Evolutionary conservation across 768 basidiomycete species (phyloP), one percentile per base, ranked within the genome.

Genomic region (Tylopilus vinaceipallidus): DNA sequence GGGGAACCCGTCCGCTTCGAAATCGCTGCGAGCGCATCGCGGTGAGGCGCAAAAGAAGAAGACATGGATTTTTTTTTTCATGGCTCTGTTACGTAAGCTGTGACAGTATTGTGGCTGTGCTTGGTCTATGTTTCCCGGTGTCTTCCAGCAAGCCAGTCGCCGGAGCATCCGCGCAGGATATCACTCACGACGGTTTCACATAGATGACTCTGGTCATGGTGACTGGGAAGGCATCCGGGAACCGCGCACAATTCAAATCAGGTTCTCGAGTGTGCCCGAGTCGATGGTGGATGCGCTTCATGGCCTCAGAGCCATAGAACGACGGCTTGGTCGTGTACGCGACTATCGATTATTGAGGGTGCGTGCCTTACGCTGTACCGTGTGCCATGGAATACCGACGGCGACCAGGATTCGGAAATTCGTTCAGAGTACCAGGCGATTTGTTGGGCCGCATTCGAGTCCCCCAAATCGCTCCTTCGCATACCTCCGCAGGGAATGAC

Each of bases 1-100:
- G 90, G 88, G 2, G 88, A 75, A 16, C 86, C 81, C 16, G 91
- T 91, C 32, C 84, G 79, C 6, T 75, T 68, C 16, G 92, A 84
- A 11, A 93, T 60, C 2, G 75, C 69, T 16, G 74, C 69, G 27
- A 94, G 76, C 0, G 79, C 78, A 26, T 75, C 67, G 54, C 67
- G 79, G 71, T 80, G 86, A 7, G 74, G 71, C 6, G 70, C 62
- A 50, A 79, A 75, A 27, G 71, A 70, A 49, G 67, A 38, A 24
- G 56, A 66, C 58, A 68, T 61, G n/a, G n/a, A n/a, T n/a, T n/a
- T n/a, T n/a, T n/a, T n/a, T n/a, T n/a, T n/a, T n/a, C n/a, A n/a
- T n/a, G n/a, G n/a, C n/a, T n/a, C n/a, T n/a, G n/a, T 67, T 62
- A 66, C 45, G 50, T 65, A 65, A 65, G 51, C 49, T 24, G n/a